Evolutionary conservation across 2,329 filamentous ascomycete genomes (phyloP), one percentile per base, ranked within the genome.

Genomic region (Aspergillus unguis): DNA sequence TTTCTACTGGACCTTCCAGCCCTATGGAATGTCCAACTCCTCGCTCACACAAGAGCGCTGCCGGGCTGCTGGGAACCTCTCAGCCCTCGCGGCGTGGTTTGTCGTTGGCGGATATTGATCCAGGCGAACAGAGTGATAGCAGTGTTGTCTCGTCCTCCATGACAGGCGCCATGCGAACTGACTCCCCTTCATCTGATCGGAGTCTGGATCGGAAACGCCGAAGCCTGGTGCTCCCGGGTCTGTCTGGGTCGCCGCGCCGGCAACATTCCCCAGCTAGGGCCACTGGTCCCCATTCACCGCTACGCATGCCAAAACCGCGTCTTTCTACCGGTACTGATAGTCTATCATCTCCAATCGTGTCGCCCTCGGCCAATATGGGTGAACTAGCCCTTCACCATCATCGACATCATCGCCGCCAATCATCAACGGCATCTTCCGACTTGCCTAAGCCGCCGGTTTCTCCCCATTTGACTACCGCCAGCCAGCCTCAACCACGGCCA

Each of bases 11-110:
- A 57, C 95, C 94, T 3, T 94, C 84, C 67, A 99, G 94, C 67
- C 94, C 94, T 0, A 85, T 85, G 68, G 92, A 95, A 70, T 94
- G 90, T 56, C 88, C 89, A 8, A 99, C 94, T 3, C 94, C 94
- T 8, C 86, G 90, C 57, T 97, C 92, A 0, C 86, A 92, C 63
- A 85, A 82, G 46, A 83, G 81, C 57, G 75, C 76, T 50, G 77
- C 75, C 62, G 82, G 76, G 57, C 73, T 86, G 11, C 71, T 86
- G 4, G 77, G 80, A 6, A 83, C 82, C 50, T 75, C 80, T 47
- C 80, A 77, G 50, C 70, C 70, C 8, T 87, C 85, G 49, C 88
- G 92, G 50, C 83, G 91, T 28, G 86, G 85, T 3, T 92, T 91
- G 0, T 79, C 94, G 57, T 80, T 91, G 44, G 80, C 90, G 31